These are phyloP conservation scores for Wickerhamiella parazyma DNA, from an alignment of 805 yeast genomes.

Conservation along the genomic window DNA sequence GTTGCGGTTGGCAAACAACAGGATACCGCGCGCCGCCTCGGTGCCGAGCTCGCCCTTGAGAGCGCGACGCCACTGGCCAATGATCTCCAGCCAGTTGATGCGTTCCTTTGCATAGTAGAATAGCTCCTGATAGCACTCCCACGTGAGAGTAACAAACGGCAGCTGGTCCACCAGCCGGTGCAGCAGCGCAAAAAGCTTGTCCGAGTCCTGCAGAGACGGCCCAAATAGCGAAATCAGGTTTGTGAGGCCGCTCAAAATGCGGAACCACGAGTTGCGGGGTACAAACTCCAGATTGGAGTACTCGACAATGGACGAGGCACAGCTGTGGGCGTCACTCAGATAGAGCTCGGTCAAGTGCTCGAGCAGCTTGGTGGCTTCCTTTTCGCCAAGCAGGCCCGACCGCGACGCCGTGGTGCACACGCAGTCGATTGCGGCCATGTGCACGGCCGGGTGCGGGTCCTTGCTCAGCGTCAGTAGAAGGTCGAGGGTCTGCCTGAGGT, in stretches of 20 bases:
- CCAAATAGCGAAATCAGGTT: conserved; percentile 28
- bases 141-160: conserved; percentile 25
- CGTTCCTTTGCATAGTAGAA: conserved; percentile 18
- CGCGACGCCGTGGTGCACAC: conserved; percentile 42
- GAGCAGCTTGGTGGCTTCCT: conserved; percentile 34
- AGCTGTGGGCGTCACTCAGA: conserved; percentile 38
- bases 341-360: conserved; percentile 29
- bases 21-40: conserved; percentile 42
- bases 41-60: conserved; percentile 11
- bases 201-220: conserved; percentile 33
- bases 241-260: not conserved
- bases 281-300: conserved; percentile 37
- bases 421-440: conserved; percentile 55
- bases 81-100: conserved; percentile 14
- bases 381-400: conserved; percentile 35
- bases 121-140: conserved; percentile 19
- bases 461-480: conserved; percentile 35
- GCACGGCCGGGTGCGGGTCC: conserved; percentile 82
- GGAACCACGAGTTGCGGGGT: not conserved
- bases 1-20: conserved; percentile 43
- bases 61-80: conserved; percentile 14
- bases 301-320: conserved; percentile 31
- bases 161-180: conserved; percentile 27
- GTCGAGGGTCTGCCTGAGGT: not conserved
- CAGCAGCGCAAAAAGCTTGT: conserved; percentile 14